Conservation (phyloP, 495 filamentous ascomycete species). For the Hyaloscypha bicolor region DNA sequence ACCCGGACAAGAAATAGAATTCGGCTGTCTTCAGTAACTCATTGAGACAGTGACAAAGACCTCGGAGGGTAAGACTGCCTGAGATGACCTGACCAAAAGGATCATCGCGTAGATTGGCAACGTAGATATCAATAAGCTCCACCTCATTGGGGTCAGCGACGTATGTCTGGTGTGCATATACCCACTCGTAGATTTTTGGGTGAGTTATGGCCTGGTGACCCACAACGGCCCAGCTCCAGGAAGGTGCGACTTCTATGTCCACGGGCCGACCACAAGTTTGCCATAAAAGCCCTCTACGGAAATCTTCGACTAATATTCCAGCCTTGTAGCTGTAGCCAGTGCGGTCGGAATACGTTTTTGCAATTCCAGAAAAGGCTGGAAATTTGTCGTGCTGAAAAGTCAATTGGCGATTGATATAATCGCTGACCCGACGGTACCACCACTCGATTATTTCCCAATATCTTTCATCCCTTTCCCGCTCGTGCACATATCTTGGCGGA, state of each 20-base stretch:
- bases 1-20: not conserved
- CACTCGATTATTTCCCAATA: not conserved
- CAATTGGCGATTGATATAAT: not conserved
- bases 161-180: not conserved
- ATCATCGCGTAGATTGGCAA: not conserved
- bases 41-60: not conserved
- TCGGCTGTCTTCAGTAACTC: too few relatives aligned
- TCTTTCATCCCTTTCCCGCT: not conserved
- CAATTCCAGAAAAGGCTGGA: conserved; percentile 12
- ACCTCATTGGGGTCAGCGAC: not conserved
- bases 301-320: conserved; percentile 9
- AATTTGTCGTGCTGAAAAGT: not conserved
- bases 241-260: not conserved
- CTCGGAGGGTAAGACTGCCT: not conserved
- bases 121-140: not conserved
- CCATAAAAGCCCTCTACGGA: conserved; percentile 12
- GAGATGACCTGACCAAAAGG: conserved; percentile 4
- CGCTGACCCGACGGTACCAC: not conserved
- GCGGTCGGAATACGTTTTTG: not conserved
- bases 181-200: not conserved
- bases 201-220: not conserved
- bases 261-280: not conserved
- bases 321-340: conserved; percentile 3
- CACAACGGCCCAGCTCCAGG: conserved; percentile 12
- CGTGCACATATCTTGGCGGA: not conserved